Evolutionary conservation across 495 filamentous ascomycete genomes (phyloP).

Genomic region (Penicillium samsonianum): DNA sequence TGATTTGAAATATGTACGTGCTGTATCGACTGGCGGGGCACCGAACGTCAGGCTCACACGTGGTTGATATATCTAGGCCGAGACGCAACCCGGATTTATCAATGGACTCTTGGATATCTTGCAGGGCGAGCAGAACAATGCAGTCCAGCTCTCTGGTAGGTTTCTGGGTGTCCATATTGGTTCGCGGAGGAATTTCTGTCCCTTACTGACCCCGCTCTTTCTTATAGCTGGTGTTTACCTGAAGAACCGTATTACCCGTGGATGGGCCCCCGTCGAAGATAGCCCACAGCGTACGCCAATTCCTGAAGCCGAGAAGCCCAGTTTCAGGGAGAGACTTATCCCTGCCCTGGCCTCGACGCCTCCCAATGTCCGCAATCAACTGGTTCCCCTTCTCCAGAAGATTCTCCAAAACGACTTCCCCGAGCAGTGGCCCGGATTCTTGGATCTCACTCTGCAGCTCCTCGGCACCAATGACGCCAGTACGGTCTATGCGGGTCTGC

Average conservation of each 20-base stretch:
- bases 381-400: slow-evolving; percentile 91
- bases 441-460: slow-evolving; percentile 86
- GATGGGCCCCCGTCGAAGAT: slow-evolving; percentile 81
- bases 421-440: slow-evolving; percentile 86
- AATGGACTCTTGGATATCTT: slow-evolving; percentile 90
- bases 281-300: slow-evolving; percentile 62
- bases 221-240: slow-evolving; percentile 88
- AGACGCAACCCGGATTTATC: slow-evolving; percentile 84
- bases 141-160: slow-evolving; percentile 83
- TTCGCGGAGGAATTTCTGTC: background rate
- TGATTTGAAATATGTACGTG: slow-evolving; percentile 87
- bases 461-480: slow-evolving; percentile 78
- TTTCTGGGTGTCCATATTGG: slow-evolving; percentile 17
- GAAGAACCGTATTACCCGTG: slow-evolving; percentile 92
- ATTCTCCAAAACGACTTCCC: slow-evolving; percentile 96
- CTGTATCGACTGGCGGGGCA: slow-evolving; percentile 21
- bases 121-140: slow-evolving; percentile 79
- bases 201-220: slow-evolving; percentile 20
- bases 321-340: slow-evolving; percentile 81
- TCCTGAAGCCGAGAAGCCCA: slow-evolving; percentile 83
- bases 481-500: slow-evolving; percentile 88
- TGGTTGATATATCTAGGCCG: slow-evolving; percentile 63
- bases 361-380: slow-evolving; percentile 79
- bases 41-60: slow-evolving; percentile 20
- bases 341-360: slow-evolving; percentile 82